phyloP scores from a whole-genome alignment of 345 rosid species.

The Cardamine chenopodiifolia region DNA sequence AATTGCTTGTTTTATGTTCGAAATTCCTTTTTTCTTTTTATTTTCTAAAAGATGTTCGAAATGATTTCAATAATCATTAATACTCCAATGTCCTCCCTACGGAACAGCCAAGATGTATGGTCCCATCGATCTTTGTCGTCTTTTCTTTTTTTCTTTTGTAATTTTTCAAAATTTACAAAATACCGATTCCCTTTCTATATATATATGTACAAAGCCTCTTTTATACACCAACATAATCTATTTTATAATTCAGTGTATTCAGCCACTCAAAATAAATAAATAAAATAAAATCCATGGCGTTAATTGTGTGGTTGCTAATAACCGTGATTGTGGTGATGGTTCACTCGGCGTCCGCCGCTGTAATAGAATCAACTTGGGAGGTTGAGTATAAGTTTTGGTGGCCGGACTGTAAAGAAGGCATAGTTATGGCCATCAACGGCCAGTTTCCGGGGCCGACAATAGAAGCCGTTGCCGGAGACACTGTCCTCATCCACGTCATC shows the following conservation, averaged over 20 bases:
- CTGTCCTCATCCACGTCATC: slow-evolving; percentile 55
- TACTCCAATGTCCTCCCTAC: background rate
- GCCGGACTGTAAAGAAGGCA: slow-evolving; percentile 70
- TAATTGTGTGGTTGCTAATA: slow-evolving; percentile 18
- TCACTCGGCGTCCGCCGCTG: slow-evolving; percentile 25
- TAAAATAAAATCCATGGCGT: slow-evolving; percentile 2
- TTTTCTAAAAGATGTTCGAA: too few species aligned
- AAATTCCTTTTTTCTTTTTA: too few species aligned
- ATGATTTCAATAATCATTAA: background rate
- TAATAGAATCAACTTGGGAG: slow-evolving; percentile 57
- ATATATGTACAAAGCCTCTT: background rate
- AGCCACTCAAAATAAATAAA: background rate
- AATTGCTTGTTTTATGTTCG: background rate
- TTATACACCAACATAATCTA: background rate
- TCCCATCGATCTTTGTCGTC: slow-evolving; percentile 26
- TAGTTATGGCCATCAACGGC: slow-evolving; percentile 77
- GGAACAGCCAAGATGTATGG: slow-evolving; percentile 1
- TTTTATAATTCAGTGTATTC: background rate
- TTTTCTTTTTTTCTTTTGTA: background rate
- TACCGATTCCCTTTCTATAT: background rate
- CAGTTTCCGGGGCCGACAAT: slow-evolving; percentile 90
- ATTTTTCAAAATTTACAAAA: too few species aligned
- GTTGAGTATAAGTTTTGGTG: slow-evolving; percentile 63
- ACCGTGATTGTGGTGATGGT: slow-evolving; percentile 18
- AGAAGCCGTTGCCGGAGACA: slow-evolving; percentile 63